A percentile compares a stretch with the other conserved stretches of the same genome.
These are phyloP conservation scores for Microascus cirrosus DNA, from an alignment of 2,329 filamentous ascomycete genomes.

Conservation along the genomic window DNA sequence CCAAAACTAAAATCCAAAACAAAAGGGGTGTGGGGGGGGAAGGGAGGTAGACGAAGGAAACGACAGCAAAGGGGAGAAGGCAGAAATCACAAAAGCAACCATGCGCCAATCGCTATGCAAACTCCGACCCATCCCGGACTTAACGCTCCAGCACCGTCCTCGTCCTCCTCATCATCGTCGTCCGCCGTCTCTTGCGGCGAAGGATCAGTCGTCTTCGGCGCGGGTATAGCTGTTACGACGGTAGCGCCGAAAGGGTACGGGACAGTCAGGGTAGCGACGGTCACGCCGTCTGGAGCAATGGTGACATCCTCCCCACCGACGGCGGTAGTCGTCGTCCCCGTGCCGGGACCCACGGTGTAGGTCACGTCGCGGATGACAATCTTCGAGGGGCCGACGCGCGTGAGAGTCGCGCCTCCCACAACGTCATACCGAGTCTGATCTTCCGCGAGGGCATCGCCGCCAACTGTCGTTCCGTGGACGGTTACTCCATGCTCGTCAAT, in stretches of 20 bases:
- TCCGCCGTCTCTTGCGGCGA: constrained; percentile 3
- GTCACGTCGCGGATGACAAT: constrained; percentile 38
- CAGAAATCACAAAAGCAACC: constrained; percentile 14
- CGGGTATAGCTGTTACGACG: constrained; percentile 26
- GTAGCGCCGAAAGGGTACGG: constrained; percentile 32
- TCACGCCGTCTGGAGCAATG: constrained; percentile 37
- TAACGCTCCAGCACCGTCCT: constrained; percentile 10
- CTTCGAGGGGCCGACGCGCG: constrained; percentile 32
- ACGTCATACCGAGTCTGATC: constrained; percentile 30
- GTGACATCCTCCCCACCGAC: constrained; percentile 39
- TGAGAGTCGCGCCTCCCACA: constrained; percentile 41
- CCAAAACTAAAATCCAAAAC: neutral
- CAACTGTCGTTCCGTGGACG: constrained; percentile 27
- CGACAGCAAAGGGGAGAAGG: neutral
- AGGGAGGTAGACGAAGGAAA: no score
- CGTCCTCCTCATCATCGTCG: constrained; percentile 12
- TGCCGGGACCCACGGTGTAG: constrained; percentile 37
- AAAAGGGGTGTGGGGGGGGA: neutral
- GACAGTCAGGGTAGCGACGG: constrained; percentile 32
- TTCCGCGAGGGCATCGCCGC: constrained; percentile 23
- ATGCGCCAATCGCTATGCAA: constrained; percentile 29
- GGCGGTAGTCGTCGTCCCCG: constrained; percentile 29
- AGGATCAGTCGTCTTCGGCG: constrained; percentile 6
- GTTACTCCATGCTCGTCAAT: constrained; percentile 34
- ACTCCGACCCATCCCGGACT: constrained; percentile 12